A percentile compares a stretch with the other conserved stretches of the same genome.
phyloP scores from a whole-genome alignment of 352 stramenopile genomes.

The Peronospora farinosa region DNA sequence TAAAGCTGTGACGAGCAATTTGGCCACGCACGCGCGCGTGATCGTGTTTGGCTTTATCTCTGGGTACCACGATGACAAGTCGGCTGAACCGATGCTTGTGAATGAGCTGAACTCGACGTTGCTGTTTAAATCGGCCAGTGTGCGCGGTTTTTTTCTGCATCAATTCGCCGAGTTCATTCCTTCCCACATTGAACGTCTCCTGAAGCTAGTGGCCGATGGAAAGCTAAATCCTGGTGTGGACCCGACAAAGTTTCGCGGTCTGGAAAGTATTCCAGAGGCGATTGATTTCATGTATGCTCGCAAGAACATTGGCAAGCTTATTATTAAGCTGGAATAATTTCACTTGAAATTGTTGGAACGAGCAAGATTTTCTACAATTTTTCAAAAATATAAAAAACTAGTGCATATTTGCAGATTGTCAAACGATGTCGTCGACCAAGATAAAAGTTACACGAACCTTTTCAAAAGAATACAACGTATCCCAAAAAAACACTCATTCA shows the following conservation, averaged over 20 bases:
- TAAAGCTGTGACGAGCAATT: slow-evolving; percentile 15
- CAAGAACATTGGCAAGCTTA: slow-evolving; percentile 27
- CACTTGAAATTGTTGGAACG: background rate
- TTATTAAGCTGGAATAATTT: slow-evolving; percentile 20
- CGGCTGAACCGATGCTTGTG: slow-evolving; percentile 20
- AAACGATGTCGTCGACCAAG: too few relatives aligned
- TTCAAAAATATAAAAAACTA: background rate
- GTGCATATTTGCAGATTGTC: too few relatives aligned
- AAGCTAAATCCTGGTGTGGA: slow-evolving; percentile 21
- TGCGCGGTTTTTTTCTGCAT: slow-evolving; percentile 20
- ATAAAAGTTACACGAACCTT: background rate
- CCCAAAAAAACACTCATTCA: too few relatives aligned
- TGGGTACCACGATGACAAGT: slow-evolving; percentile 23
- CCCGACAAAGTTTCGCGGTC: slow-evolving; percentile 16
- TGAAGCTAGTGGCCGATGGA: slow-evolving; percentile 12
- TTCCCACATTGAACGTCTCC: slow-evolving; percentile 18
- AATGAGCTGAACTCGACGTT: slow-evolving; percentile 21
- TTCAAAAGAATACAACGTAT: too few relatives aligned
- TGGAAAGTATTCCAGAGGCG: slow-evolving; percentile 21
- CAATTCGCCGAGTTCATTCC: slow-evolving; percentile 21
- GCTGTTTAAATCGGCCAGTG: slow-evolving; percentile 21
- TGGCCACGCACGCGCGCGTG: slow-evolving; percentile 19
- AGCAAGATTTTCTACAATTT: background rate
- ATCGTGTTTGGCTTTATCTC: slow-evolving; percentile 28
- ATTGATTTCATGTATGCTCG: slow-evolving; percentile 29